Evolutionary conservation across 768 basidiomycete genomes (phyloP).

Genomic region (Kwoniella europaea): DNA sequence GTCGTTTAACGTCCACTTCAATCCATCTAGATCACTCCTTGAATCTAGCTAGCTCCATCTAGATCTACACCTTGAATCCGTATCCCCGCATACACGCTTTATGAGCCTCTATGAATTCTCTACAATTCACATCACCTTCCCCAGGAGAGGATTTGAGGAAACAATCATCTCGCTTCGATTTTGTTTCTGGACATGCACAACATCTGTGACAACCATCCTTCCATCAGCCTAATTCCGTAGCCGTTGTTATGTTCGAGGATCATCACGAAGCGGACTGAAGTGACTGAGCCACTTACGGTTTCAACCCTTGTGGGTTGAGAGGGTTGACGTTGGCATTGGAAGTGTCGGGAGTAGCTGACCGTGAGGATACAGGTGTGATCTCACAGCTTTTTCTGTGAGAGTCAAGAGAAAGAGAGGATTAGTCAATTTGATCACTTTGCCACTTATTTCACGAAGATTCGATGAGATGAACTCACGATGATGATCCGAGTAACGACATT

Average conservation of each 20-base stretch:
- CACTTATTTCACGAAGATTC: background rate
- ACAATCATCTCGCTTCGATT: constrained; percentile 89
- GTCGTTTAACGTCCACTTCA: background rate
- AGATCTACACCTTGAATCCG: constrained; percentile 73
- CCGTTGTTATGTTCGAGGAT: no score
- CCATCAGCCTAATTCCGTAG: no score
- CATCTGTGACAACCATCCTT: constrained; percentile 60
- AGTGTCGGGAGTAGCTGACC: constrained; percentile 31
- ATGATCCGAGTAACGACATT: constrained; percentile 19
- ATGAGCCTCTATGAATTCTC: constrained; percentile 76
- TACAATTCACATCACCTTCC: constrained; percentile 79
- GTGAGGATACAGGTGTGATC: constrained; percentile 23
- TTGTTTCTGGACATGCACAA: constrained; percentile 94
- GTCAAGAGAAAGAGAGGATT: no score
- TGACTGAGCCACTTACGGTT: constrained; percentile 72
- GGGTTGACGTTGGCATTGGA: constrained; percentile 65
- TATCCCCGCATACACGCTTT: constrained; percentile 86
- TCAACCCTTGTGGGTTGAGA: constrained; percentile 89
- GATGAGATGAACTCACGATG: constrained; percentile 10
- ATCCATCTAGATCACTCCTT: background rate
- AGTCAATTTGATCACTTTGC: constrained; percentile 1
- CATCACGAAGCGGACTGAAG: background rate
- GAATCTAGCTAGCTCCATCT: background rate
- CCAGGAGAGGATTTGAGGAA: constrained; percentile 70
- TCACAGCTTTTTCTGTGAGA: background rate